phyloP scores from a whole-genome alignment of 257 asterid species.

The Solanum ossicruentum region DNA sequence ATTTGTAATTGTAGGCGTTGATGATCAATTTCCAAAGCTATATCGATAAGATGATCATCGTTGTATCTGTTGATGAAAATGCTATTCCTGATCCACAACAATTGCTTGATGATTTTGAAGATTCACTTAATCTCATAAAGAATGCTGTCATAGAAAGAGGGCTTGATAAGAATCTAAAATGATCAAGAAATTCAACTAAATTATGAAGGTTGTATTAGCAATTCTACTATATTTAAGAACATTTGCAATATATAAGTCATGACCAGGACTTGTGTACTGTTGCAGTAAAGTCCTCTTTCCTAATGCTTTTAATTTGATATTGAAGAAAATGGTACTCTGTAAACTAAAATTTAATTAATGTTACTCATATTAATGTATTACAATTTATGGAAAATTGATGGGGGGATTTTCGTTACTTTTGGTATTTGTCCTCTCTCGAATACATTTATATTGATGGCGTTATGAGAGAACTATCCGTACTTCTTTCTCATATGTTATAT shows the following conservation, averaged over 20 bases:
- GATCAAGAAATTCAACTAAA: background rate
- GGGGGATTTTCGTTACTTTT: background rate
- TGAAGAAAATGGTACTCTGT: background rate
- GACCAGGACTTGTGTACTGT: background rate
- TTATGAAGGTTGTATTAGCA: background rate
- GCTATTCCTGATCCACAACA: slow-evolving; percentile 26
- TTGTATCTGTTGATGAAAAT: slow-evolving; percentile 26
- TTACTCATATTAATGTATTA: background rate
- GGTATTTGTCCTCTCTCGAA: background rate
- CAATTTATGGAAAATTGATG: background rate
- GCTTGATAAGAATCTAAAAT: background rate
- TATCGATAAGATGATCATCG: slow-evolving; percentile 19
- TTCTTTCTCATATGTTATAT: no score
- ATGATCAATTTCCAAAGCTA: slow-evolving; percentile 27
- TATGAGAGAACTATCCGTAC: no score
- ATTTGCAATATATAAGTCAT: background rate
- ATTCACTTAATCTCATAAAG: slow-evolving; percentile 21
- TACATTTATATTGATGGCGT: no score
- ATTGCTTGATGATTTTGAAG: slow-evolving; percentile 19
- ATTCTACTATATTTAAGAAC: background rate
- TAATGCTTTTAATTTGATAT: background rate
- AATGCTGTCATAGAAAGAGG: slow-evolving; percentile 2
- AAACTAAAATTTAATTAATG: background rate
- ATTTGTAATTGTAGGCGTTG: slow-evolving; percentile 8
- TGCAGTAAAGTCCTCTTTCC: background rate